Evolutionary conservation across 768 basidiomycete genomes (phyloP).

Genomic region (Naematelia aurantialba): DNA sequence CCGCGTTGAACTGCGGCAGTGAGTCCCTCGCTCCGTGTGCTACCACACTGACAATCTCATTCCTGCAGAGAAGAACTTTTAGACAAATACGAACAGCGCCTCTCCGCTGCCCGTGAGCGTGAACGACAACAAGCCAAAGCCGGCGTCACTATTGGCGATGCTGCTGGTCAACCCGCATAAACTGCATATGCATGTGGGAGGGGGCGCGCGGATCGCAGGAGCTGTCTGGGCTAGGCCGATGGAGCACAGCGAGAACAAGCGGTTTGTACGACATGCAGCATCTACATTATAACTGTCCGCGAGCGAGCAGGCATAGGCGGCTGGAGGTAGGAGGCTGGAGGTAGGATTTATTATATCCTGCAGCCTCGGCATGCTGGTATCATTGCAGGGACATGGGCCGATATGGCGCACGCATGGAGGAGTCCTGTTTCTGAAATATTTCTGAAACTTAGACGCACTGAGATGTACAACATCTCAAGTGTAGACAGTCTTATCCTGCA

Average conservation of each 20-base stretch:
- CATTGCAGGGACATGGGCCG: no score
- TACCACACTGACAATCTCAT: no score
- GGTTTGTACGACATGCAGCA: slow-evolving; percentile 4
- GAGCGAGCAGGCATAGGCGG: slow-evolving; percentile 23
- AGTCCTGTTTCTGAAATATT: no score
- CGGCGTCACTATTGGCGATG: neutral
- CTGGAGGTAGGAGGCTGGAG: no score
- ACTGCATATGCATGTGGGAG: neutral
- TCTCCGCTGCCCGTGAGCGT: neutral
- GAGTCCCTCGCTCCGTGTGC: no score
- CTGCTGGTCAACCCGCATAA: neutral
- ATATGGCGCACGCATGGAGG: no score
- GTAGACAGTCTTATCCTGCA: neutral
- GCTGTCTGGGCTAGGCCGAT: no score
- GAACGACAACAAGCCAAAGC: neutral
- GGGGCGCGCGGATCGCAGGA: no score
- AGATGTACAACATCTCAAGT: neutral
- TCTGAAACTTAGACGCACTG: neutral
- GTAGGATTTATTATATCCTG: no score
- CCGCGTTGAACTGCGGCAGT: slow-evolving; percentile 46
- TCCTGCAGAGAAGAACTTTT: neutral
- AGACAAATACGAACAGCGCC: neutral
- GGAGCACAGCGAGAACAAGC: no score
- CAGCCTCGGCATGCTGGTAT: no score
- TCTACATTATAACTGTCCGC: no score